Evolutionary conservation across 805 yeast species (phyloP).

Genomic region (Barnettozyma botsteinii): DNA sequence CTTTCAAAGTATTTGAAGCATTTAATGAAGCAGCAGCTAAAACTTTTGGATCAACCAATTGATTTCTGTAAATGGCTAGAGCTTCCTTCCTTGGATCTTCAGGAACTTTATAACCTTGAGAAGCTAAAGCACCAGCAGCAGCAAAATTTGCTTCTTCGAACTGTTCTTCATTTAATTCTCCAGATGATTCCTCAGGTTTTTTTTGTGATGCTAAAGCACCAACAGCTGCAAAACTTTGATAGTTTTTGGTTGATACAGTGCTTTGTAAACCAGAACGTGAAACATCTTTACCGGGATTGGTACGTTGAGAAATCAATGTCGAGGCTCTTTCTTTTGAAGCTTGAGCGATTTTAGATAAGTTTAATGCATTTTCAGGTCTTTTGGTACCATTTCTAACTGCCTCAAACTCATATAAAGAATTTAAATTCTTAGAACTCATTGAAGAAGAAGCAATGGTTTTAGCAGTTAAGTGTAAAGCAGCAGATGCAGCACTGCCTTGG

Average conservation of each 20-base stretch:
- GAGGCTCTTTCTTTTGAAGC: constrained; percentile 40
- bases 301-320: constrained; percentile 25
- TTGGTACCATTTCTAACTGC: constrained; percentile 36
- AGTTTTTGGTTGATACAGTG: constrained; percentile 28
- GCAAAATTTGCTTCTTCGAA: constrained; percentile 1
- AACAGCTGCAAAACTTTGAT: constrained; percentile 43
- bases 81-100: constrained; percentile 42
- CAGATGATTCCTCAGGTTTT: constrained; percentile 1
- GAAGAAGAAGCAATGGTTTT: constrained; percentile 31
- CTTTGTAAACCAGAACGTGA: constrained; percentile 33
- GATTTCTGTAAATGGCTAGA: constrained; percentile 27
- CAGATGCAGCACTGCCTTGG: constrained; percentile 19
- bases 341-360: constrained; percentile 45
- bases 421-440: constrained; percentile 34
- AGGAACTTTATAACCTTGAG: constrained; percentile 35
- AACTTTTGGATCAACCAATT: constrained; percentile 37
- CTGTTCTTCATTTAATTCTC: constrained; percentile 1
- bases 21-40: constrained; percentile 47
- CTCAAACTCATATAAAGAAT: constrained; percentile 39
- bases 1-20: constrained; percentile 36
- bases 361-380: constrained; percentile 33
- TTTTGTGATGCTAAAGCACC: constrained; percentile 32
- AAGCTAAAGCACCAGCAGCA: constrained; percentile 45
- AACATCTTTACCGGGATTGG: constrained; percentile 25
- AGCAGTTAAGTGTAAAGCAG: constrained; percentile 29